These are phyloP conservation scores for Cicer chorassanicum DNA, from an alignment of 306 rosid species.

Conservation along the genomic window DNA sequence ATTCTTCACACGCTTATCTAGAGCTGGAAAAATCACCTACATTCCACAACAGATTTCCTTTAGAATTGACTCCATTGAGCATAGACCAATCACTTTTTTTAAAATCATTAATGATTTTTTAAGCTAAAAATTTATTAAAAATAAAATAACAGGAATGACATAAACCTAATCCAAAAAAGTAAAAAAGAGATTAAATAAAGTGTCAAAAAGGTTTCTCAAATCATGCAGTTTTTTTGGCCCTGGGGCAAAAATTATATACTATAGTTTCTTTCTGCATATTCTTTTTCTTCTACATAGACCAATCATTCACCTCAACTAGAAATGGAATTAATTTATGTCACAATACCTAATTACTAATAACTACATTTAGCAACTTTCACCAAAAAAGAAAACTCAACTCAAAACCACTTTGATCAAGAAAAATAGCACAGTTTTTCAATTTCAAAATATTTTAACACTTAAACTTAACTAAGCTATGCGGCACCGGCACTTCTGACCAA, in stretches of 20 bases:
- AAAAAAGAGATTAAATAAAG: too few species aligned
- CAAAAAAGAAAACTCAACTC: slow-evolving; percentile 8
- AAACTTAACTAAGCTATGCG: not conserved
- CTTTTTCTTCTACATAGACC: not conserved
- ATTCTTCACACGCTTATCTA: slow-evolving; percentile 97
- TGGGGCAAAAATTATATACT: too few species aligned
- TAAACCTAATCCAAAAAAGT: not conserved
- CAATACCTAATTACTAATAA: slow-evolving; percentile 17
- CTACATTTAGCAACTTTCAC: slow-evolving; percentile 16
- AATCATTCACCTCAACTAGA: slow-evolving; percentile 32
- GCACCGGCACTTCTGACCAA: too few species aligned
- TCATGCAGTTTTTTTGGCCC: too few species aligned
- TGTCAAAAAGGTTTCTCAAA: too few species aligned
- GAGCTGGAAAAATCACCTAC: slow-evolving; percentile 96
- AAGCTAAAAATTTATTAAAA: too few species aligned
- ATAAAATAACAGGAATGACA: slow-evolving; percentile 25
- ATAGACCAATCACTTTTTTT: not conserved
- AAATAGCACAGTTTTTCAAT: slow-evolving; percentile 23
- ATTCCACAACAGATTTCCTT: slow-evolving; percentile 45
- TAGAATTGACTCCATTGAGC: slow-evolving; percentile 29
- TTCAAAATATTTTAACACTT: slow-evolving; percentile 25
- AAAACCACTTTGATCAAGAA: not conserved
- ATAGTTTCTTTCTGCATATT: too few species aligned
- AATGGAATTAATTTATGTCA: slow-evolving; percentile 14
- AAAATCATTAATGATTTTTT: too few species aligned